These are phyloP conservation scores for Solanum tarijense DNA, from an alignment of 257 asterid species.

Conservation along the genomic window DNA sequence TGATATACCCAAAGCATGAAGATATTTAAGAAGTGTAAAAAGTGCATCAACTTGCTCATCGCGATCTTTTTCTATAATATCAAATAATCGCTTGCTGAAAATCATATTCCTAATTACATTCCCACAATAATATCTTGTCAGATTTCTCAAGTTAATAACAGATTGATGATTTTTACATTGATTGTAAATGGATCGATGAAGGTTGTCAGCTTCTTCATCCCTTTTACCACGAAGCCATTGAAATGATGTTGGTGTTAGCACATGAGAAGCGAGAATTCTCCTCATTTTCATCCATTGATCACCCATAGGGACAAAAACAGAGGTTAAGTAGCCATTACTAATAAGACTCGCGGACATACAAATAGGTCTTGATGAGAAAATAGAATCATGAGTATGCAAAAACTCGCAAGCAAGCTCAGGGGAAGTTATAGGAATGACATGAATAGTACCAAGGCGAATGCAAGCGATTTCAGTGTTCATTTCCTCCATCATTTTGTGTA, in stretches of 20 bases:
- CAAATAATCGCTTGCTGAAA: not conserved
- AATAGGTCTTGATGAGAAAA: conserved; percentile 8
- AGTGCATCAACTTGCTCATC: not conserved
- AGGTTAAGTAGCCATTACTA: not conserved
- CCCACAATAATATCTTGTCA: not conserved
- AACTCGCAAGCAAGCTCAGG: conserved; percentile 17
- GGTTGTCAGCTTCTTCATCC: not conserved
- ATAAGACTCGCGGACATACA: not conserved
- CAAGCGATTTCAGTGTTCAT: conserved; percentile 5
- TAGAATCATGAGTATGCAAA: not conserved
- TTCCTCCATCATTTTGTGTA: conserved; percentile 9
- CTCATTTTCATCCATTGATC: not conserved
- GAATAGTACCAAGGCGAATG: not conserved
- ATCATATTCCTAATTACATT: not conserved
- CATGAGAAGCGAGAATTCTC: not conserved
- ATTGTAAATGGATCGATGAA: not conserved
- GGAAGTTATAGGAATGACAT: conserved; percentile 8
- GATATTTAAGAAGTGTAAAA: not conserved
- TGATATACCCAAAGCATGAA: not conserved
- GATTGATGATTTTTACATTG: not conserved
- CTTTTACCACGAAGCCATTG: not conserved
- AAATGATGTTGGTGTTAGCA: not conserved
- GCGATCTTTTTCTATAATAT: not conserved
- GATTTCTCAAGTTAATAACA: not conserved
- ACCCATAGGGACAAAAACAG: not conserved